A percentile compares a stretch with the other conserved stretches of the same genome.
Evolutionary conservation across 495 filamentous ascomycete genomes (phyloP).

Genomic region (Neurospora sp.): DNA sequence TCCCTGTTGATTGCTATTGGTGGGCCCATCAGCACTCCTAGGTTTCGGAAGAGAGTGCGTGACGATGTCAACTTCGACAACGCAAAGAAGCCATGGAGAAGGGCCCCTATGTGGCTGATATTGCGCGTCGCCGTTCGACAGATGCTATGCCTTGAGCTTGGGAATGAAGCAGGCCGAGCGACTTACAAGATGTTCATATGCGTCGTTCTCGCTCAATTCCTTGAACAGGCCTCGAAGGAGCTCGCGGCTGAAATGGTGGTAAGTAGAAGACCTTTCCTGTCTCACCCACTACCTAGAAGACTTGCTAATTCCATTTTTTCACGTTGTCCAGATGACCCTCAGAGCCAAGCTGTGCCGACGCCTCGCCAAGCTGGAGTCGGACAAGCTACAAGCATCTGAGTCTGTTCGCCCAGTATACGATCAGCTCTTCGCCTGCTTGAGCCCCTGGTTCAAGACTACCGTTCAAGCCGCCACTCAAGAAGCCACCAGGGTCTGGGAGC

Average conservation of each 20-base stretch:
- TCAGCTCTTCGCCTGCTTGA: constrained; percentile 8
- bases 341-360: constrained; percentile 50
- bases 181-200: constrained; percentile 51
- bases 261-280: neutral
- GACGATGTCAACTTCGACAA: constrained; percentile 45
- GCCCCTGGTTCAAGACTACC: constrained; percentile 7
- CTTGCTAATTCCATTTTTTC: neutral
- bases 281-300: neutral
- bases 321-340: constrained; percentile 19
- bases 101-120: constrained; percentile 48
- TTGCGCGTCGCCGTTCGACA: constrained; percentile 45
- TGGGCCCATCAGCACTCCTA: constrained; percentile 4
- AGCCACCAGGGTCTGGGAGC: constrained; percentile 18
- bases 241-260: constrained; percentile 1
- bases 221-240: constrained; percentile 26
- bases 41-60: constrained; percentile 45
- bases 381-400: constrained; percentile 7
- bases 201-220: constrained; percentile 30
- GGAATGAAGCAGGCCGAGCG: constrained; percentile 34
- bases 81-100: constrained; percentile 44
- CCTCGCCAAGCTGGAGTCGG: constrained; percentile 46
- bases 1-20: neutral
- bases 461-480: constrained; percentile 9
- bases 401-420: neutral
- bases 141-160: constrained; percentile 33